These are phyloP conservation scores for Murraya paniculata DNA, from an alignment of 345 rosid species.

Conservation along the genomic window DNA sequence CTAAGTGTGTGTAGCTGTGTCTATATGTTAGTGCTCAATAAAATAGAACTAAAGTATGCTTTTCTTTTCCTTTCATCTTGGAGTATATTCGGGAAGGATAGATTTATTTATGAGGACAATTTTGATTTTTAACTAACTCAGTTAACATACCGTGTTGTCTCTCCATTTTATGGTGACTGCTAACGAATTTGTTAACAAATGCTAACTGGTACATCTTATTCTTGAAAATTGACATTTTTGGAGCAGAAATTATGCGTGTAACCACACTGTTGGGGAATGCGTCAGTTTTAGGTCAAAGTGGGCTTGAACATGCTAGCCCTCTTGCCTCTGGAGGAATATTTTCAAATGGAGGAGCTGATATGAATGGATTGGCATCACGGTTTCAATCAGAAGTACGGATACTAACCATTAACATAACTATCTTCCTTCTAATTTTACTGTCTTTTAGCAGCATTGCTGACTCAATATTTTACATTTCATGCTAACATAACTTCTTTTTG, in stretches of 20 bases:
- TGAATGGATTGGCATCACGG: slow-evolving; percentile 88
- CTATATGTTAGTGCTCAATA: not conserved
- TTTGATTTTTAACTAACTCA: slow-evolving; percentile 46
- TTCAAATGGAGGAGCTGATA: slow-evolving; percentile 93
- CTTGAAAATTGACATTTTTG: slow-evolving; percentile 97
- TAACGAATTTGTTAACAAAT: slow-evolving; percentile 64
- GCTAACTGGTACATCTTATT: slow-evolving; percentile 94
- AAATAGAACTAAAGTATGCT: slow-evolving; percentile 8
- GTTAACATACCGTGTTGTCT: slow-evolving; percentile 52
- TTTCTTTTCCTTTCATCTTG: slow-evolving; percentile 19
- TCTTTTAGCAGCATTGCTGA: slow-evolving; percentile 52
- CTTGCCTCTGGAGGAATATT: slow-evolving; percentile 85
- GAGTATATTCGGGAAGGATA: slow-evolving; percentile 23
- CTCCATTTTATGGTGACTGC: slow-evolving; percentile 56
- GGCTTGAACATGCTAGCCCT: slow-evolving; percentile 95
- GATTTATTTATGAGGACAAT: slow-evolving; percentile 25
- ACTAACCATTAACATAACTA: slow-evolving; percentile 98
- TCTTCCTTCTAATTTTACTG: slow-evolving; percentile 61
- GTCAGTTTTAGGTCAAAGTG: slow-evolving; percentile 95
- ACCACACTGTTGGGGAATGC: slow-evolving; percentile 99
- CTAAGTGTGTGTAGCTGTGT: not conserved
- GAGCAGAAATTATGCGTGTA: slow-evolving; percentile 99
- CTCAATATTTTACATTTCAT: slow-evolving; percentile 37
- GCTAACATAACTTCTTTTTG: slow-evolving; percentile 54
- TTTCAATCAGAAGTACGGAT: slow-evolving; percentile 99